A percentile compares a stretch with the other conserved stretches of the same genome.
Conservation (phyloP, 2,329 filamentous ascomycete genomes). For the Fusarium lateritium region DNA sequence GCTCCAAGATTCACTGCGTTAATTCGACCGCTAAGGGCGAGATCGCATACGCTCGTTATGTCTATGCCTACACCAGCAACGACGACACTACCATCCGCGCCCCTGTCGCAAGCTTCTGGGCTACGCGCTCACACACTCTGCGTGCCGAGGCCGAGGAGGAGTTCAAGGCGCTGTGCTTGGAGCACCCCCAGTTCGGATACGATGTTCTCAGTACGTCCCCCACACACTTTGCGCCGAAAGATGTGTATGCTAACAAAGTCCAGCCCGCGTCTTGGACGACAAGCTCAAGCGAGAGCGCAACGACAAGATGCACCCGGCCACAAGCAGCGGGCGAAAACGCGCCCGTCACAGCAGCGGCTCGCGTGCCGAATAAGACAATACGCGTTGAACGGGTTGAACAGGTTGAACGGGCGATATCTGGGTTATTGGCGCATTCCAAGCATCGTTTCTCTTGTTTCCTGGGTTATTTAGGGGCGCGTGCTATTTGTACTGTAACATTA, state of each 20-base stretch:
- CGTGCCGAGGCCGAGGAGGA: constrained; percentile 89
- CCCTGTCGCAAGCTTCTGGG: constrained; percentile 48
- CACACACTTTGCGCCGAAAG: rapidly evolving
- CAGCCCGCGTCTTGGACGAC: constrained; percentile 75
- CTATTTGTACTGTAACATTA: constrained; percentile 13
- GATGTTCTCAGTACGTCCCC: constrained; percentile 82
- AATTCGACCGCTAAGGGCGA: constrained; percentile 90
- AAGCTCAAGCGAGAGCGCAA: constrained; percentile 75
- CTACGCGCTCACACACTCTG: constrained; percentile 72
- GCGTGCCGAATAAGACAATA: constrained; percentile 29
- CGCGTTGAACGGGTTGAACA: neutral
- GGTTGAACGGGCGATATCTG: neutral
- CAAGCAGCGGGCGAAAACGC: constrained; percentile 69
- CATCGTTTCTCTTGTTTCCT: constrained; percentile 18
- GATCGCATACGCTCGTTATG: constrained; percentile 87
- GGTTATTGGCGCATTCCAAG: neutral
- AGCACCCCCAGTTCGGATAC: constrained; percentile 93
- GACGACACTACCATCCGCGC: constrained; percentile 45
- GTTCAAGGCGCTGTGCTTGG: constrained; percentile 87
- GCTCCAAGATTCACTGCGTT: constrained; percentile 92
- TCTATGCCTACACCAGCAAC: constrained; percentile 41
- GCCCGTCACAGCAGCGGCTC: constrained; percentile 65
- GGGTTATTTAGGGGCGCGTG: constrained; percentile 2
- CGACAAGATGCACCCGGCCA: constrained; percentile 69
- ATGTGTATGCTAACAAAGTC: constrained; percentile 19